A percentile compares a stretch with the other conserved stretches of the same genome.
These are phyloP conservation scores for Saccharomycopsis sp. DNA, from an alignment of 805 yeast genomes.

Conservation along the genomic window DNA sequence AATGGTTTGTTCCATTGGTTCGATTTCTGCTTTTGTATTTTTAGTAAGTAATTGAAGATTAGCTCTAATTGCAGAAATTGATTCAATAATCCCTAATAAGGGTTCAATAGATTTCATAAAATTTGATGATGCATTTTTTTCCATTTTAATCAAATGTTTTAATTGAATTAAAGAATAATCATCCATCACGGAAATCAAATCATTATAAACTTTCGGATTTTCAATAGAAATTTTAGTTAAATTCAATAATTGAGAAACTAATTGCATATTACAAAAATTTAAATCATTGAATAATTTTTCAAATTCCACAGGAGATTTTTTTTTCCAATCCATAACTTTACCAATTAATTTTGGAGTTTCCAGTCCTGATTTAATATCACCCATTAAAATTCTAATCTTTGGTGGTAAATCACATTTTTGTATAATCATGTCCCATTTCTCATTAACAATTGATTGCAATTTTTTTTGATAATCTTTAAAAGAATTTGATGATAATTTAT, in stretches of 20 bases:
- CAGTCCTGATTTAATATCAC: slow-evolving; percentile 87
- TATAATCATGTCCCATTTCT: slow-evolving; percentile 32
- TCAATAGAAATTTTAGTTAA: slow-evolving; percentile 27
- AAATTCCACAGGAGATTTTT: slow-evolving; percentile 39
- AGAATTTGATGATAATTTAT: slow-evolving; percentile 21
- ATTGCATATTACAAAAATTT: slow-evolving; percentile 44
- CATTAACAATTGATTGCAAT: slow-evolving; percentile 30
- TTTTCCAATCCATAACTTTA: slow-evolving; percentile 63
- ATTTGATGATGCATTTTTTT: slow-evolving; percentile 18
- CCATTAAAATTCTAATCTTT: slow-evolving; percentile 69
- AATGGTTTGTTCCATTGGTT: slow-evolving; percentile 67
- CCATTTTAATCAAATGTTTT: slow-evolving; percentile 18
- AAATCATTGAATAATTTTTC: slow-evolving; percentile 41
- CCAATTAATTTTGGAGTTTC: slow-evolving; percentile 88
- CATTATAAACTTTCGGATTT: slow-evolving; percentile 29
- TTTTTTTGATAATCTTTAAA: slow-evolving; percentile 21
- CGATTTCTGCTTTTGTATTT: slow-evolving; percentile 74
- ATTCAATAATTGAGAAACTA: slow-evolving; percentile 38
- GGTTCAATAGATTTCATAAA: slow-evolving; percentile 19
- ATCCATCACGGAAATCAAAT: slow-evolving; percentile 11
- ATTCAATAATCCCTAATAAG: slow-evolving; percentile 27
- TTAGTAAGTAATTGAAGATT: slow-evolving; percentile 50
- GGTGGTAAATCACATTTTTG: slow-evolving; percentile 55
- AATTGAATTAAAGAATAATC: slow-evolving; percentile 16
- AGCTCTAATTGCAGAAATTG: slow-evolving; percentile 43